These are phyloP conservation scores for Clonostachys sp. DNA, from an alignment of 2,329 filamentous ascomycete species.

Conservation along the genomic window DNA sequence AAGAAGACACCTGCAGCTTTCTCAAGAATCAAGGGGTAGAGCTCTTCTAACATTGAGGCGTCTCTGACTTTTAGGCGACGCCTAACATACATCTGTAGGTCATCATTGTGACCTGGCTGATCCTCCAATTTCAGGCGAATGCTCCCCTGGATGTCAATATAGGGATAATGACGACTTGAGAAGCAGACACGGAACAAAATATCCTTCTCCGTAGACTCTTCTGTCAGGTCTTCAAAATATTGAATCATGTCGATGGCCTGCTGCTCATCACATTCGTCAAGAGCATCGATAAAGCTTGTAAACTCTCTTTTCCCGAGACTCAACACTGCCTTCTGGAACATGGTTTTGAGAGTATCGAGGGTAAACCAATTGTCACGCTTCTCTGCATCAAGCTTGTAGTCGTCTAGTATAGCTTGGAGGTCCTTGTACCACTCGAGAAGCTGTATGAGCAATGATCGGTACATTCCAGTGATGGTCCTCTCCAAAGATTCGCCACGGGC, in stretches of 20 bases:
- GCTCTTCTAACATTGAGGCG: slow-evolving; percentile 20
- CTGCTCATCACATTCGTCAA: not conserved
- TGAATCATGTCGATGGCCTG: not conserved
- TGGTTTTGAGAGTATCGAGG: not conserved
- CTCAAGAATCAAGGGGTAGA: slow-evolving; percentile 14
- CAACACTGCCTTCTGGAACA: not conserved
- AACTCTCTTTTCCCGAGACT: not conserved
- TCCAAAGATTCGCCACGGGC: slow-evolving; percentile 35
- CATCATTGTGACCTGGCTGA: slow-evolving; percentile 6
- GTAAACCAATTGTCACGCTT: no score
- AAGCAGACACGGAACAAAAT: slow-evolving; percentile 29
- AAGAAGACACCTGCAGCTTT: slow-evolving; percentile 25
- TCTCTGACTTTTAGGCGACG: slow-evolving; percentile 10
- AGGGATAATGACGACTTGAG: slow-evolving; percentile 42
- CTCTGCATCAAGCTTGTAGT: not conserved
- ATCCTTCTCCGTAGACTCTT: not conserved
- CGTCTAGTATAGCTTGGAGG: slow-evolving; percentile 17
- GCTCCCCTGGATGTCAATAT: slow-evolving; percentile 24
- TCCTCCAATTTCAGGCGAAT: slow-evolving; percentile 15
- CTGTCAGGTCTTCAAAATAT: not conserved
- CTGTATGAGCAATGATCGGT: slow-evolving; percentile 40
- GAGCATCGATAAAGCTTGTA: not conserved
- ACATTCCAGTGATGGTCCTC: slow-evolving; percentile 39
- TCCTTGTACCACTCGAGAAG: slow-evolving; percentile 26
- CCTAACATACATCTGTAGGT: slow-evolving; percentile 14